Base-by-base conservation (phyloP, 352 stramenopile species). In the Phytopythium vexans region DNA sequence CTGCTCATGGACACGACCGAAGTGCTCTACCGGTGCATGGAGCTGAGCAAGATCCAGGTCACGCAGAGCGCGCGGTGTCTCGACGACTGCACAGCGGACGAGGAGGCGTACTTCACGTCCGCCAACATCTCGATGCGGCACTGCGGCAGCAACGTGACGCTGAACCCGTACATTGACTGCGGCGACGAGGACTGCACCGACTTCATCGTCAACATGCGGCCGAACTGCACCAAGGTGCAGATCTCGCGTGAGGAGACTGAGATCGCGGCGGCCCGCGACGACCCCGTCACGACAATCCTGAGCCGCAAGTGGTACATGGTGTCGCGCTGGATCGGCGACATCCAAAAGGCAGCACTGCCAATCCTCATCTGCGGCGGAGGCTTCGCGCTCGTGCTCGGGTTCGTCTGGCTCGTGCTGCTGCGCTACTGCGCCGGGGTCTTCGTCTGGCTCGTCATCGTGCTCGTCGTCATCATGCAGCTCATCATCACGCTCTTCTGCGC, bases 381-480 rank as follows among this genome's bases (percentile, higher is more conserved):
- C 12, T 82, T 92, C 38, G 77, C 82, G 14, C 54, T 92, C 36
- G 35, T 86, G 3, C 54, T 93, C 4, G 82, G 85, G 8, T 77
- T 93, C 51, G 49, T 90, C 31, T 94, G 82, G 75, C 68, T 94
- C 4, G 45, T 94, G 0, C 50, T 89, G 54, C 66, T 94, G 32
- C 79, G 79, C 15, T 94, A 73, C 62, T 92, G 72, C 50, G 82
- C 85, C 9, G 77, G 82, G 1, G 54, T 89, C 34, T 90, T 93
- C 47, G 82, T 94, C 9, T 94, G 82, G 82, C 63, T 92, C 40
- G 74, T 84, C 12, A 77, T 94, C 49, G 60, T 90, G 4, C 50
- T 87, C 16, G 68, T 89, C 9, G 58, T 87, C 33, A 41, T 59
- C 27, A 89, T 90, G 68, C 74, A 86, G 51, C 60, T 91, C 34